phyloP scores from a whole-genome alignment of 164 flowering plant genomes.

The Dillenia suffruticosa region DNA sequence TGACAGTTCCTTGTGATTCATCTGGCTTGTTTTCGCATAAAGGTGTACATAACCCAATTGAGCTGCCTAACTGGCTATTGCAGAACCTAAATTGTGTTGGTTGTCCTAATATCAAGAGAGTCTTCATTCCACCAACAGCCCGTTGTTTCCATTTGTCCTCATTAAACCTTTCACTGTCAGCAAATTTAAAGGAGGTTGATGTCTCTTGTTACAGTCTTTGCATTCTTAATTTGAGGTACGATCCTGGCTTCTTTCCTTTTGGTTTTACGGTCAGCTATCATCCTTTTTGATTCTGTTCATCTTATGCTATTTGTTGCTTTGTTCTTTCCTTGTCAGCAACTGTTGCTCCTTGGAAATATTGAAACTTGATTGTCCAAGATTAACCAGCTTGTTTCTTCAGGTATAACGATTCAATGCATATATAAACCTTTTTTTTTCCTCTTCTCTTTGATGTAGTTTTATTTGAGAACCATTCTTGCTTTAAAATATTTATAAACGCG shows the following conservation, averaged over 20 bases:
- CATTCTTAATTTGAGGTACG: conserved; percentile 83
- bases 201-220: conserved; percentile 64
- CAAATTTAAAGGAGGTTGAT: conserved; percentile 83
- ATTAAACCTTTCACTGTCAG: conserved; percentile 80
- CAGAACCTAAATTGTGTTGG: conserved; percentile 93
- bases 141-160: conserved; percentile 69
- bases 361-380: conserved; percentile 78
- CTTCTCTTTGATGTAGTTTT: background rate
- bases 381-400: conserved; percentile 93
- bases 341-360: conserved; percentile 75
- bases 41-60: conserved; percentile 18
- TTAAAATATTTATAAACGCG: background rate
- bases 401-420: conserved; percentile 24
- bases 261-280: background rate
- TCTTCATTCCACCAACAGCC: conserved; percentile 67
- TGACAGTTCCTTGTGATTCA: conserved; percentile 10
- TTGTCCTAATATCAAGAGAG: conserved; percentile 83
- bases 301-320: background rate
- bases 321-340: conserved; percentile 42
- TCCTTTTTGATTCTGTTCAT: background rate
- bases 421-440: too few relatives aligned
- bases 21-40: conserved; percentile 18
- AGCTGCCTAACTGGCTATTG: conserved; percentile 55
- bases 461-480: background rate
- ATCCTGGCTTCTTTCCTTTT: background rate